Conservation (phyloP, 2,329 filamentous ascomycete genomes). For the Xylaria sp. region DNA sequence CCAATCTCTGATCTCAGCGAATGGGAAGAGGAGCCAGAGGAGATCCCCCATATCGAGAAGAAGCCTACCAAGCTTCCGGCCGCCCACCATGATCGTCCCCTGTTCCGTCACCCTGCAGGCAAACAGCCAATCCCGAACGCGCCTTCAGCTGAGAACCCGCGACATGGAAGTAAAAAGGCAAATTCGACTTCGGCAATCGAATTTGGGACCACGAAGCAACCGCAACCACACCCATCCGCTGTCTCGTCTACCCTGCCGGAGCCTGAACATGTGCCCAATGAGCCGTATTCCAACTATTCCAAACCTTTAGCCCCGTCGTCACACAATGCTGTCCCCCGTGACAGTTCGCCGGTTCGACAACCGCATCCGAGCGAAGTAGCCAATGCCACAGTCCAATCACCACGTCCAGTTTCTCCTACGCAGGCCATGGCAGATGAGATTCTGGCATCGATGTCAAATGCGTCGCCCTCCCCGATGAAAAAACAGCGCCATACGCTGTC, state of each 20-base stretch:
- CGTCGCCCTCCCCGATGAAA: constrained; percentile 62
- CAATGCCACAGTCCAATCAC: constrained; percentile 17
- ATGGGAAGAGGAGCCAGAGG: constrained; percentile 50
- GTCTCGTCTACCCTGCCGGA: neutral
- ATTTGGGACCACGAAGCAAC: constrained; percentile 2
- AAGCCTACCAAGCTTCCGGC: constrained; percentile 10
- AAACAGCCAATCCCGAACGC: constrained; percentile 10
- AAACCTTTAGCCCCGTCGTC: constrained; percentile 1
- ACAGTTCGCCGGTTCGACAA: constrained; percentile 6
- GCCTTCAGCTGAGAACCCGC: neutral
- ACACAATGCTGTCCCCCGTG: neutral
- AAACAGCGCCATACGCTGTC: constrained; percentile 60
- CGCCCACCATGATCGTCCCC: constrained; percentile 11
- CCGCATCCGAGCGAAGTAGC: constrained; percentile 5
- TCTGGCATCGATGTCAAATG: constrained; percentile 55
- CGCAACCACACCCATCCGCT: neutral
- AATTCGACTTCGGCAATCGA: constrained; percentile 1
- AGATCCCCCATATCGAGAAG: constrained; percentile 17
- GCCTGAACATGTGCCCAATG: neutral
- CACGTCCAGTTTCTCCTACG: constrained; percentile 43
- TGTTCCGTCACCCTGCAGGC: constrained; percentile 3
- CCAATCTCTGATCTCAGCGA: constrained; percentile 55
- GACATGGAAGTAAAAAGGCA: constrained; percentile 4
- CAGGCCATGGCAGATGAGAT: constrained; percentile 60
- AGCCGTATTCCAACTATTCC: constrained; percentile 2